Percentiles rank a stretch among this genome's conserved stretches.
These are phyloP conservation scores for Aspergillus cejpii DNA, from an alignment of 2,329 filamentous ascomycete species.

Conservation along the genomic window DNA sequence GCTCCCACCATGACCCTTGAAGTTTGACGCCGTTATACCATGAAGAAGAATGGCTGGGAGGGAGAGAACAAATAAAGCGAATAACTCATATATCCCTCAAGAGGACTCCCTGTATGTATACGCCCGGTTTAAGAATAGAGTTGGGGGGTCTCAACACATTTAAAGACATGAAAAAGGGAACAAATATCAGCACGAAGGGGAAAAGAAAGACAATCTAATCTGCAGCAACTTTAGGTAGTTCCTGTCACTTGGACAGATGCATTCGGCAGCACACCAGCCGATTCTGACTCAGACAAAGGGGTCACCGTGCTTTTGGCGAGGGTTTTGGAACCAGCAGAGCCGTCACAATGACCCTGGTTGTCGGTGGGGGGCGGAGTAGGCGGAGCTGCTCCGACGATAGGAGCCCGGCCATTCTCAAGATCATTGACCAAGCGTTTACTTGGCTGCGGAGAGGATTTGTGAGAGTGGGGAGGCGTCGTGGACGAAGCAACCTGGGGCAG, in stretches of 20 bases:
- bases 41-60: constrained; percentile 21
- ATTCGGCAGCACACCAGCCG: constrained; percentile 21
- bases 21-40: constrained; percentile 32
- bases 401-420: constrained; percentile 41
- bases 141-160: constrained; percentile 19
- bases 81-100: constrained; percentile 30
- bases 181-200: constrained; percentile 22
- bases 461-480: constrained; percentile 36
- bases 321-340: constrained; percentile 34
- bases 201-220: constrained; percentile 9
- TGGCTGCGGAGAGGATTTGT: constrained; percentile 36
- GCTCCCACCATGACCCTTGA: constrained; percentile 19
- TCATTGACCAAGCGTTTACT: constrained; percentile 28
- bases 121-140: constrained; percentile 30
- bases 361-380: constrained; percentile 63
- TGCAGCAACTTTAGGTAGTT: constrained; percentile 15
- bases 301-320: constrained; percentile 32
- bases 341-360: constrained; percentile 55
- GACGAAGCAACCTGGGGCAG: constrained; percentile 31
- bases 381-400: constrained; percentile 49
- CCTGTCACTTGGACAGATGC: constrained; percentile 24
- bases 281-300: constrained; percentile 28
- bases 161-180: constrained; percentile 13
- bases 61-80: constrained; percentile 20
- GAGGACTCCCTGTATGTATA: constrained; percentile 34